Conservation (phyloP, 1,284 basidiomycete genomes). For the Irpex sp. region DNA sequence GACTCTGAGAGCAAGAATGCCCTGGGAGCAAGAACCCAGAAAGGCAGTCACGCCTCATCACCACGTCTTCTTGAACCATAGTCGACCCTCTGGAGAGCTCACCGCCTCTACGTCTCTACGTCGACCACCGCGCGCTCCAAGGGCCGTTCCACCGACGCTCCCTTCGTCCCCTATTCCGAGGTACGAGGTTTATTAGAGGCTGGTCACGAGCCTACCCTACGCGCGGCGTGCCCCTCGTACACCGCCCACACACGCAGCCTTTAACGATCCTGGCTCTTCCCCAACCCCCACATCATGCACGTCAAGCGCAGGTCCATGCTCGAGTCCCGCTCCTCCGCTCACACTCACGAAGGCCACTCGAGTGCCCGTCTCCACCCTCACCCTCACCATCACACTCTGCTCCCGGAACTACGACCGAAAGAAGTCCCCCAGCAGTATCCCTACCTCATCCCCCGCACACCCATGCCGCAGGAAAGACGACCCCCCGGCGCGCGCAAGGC, state of each 20-base stretch:
- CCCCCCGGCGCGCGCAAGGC: neutral
- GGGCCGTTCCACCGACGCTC: neutral
- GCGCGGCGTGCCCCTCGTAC: neutral
- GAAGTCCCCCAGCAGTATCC: neutral
- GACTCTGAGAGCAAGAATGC: too few species aligned
- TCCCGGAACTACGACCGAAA: neutral
- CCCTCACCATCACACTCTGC: neutral
- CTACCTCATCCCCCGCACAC: neutral
- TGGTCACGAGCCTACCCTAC: too few species aligned
- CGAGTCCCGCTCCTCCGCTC: neutral
- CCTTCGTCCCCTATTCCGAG: neutral
- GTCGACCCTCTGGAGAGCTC: neutral
- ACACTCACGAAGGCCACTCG: neutral
- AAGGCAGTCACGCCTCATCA: neutral
- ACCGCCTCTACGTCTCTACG: neutral
- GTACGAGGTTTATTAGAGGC: too few species aligned
- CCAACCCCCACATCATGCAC: neutral
- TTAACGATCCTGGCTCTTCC: neutral
- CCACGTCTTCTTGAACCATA: neutral
- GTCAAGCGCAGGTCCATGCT: neutral
- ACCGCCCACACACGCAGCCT: neutral
- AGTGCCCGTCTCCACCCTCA: neutral
- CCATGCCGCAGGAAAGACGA: neutral
- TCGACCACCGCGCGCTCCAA: neutral
- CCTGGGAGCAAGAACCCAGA: too few species aligned